These are phyloP conservation scores for Cladosporium sp. DNA, from an alignment of 2,329 filamentous ascomycete genomes.

Conservation along the genomic window DNA sequence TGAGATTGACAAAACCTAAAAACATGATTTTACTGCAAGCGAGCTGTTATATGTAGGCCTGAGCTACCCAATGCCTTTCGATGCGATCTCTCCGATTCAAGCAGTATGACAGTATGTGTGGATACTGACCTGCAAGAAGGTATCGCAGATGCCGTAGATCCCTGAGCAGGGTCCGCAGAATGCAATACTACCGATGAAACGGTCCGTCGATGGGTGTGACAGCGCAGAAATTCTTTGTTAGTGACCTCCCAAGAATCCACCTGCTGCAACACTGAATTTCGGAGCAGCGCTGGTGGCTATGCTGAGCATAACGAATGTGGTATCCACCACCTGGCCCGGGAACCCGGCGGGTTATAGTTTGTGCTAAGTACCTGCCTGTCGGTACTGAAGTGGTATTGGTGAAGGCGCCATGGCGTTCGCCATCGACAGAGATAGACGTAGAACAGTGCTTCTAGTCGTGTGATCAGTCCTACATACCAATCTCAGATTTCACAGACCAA, in stretches of 20 bases:
- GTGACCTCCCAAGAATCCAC: background rate
- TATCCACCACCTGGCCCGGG: slow-evolving; percentile 4
- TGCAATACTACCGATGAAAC: background rate
- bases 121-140: slow-evolving; percentile 1
- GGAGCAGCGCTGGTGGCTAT: background rate
- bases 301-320: background rate
- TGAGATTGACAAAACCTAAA: background rate
- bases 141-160: slow-evolving; percentile 12
- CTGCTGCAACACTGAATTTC: background rate
- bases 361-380: slow-evolving; percentile 10
- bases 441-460: background rate
- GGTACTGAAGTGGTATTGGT: slow-evolving; percentile 4
- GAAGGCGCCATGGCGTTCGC: background rate
- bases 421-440: background rate
- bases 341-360: slow-evolving; percentile 16
- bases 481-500: background rate
- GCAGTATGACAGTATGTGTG: slow-evolving; percentile 9
- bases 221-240: background rate
- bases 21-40: background rate
- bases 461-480: background rate
- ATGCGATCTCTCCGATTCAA: slow-evolving; percentile 1
- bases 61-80: background rate
- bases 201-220: background rate
- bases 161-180: background rate
- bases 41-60: background rate